Percentiles rank a stretch among this genome's conserved stretches.
phyloP scores from a whole-genome alignment of 352 stramenopile species.

The Pythium diclinum region DNA sequence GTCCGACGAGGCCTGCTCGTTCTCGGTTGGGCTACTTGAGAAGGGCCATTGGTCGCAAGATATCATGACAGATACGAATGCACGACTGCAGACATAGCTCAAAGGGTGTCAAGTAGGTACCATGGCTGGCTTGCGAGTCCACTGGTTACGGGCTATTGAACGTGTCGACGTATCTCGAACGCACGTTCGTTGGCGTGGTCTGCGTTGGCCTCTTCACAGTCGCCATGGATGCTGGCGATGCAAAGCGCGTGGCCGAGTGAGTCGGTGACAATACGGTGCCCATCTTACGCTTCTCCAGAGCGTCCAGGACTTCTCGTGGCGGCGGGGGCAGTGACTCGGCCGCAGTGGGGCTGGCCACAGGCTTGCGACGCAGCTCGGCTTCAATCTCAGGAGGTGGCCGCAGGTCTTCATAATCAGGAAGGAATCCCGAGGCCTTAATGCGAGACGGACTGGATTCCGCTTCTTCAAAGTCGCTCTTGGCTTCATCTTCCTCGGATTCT shows the following conservation, averaged over 20 bases:
- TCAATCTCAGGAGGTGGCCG: constrained; percentile 25
- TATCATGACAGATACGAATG: too few species aligned
- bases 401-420: constrained; percentile 21
- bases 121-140: too few species aligned
- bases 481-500: constrained; percentile 13
- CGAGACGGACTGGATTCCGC: constrained; percentile 8
- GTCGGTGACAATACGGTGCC: neutral
- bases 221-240: constrained; percentile 17
- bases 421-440: neutral
- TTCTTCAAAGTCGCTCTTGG: constrained; percentile 22
- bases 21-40: too few species aligned
- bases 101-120: too few species aligned
- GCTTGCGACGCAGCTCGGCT: constrained; percentile 21
- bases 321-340: constrained; percentile 11
- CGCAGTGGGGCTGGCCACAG: constrained; percentile 4
- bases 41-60: too few species aligned
- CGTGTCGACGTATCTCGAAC: constrained; percentile 31
- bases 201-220: constrained; percentile 5
- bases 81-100: too few species aligned
- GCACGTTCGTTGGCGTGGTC: constrained; percentile 17
- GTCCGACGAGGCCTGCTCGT: too few species aligned
- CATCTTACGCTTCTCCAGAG: constrained; percentile 19
- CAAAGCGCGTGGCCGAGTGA: constrained; percentile 15
- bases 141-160: constrained; percentile 23
- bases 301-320: constrained; percentile 25